Evolutionary conservation across 805 yeast genomes (phyloP), one percentile per base, ranked within the genome.

Genomic region (Saturnispora diversa): DNA sequence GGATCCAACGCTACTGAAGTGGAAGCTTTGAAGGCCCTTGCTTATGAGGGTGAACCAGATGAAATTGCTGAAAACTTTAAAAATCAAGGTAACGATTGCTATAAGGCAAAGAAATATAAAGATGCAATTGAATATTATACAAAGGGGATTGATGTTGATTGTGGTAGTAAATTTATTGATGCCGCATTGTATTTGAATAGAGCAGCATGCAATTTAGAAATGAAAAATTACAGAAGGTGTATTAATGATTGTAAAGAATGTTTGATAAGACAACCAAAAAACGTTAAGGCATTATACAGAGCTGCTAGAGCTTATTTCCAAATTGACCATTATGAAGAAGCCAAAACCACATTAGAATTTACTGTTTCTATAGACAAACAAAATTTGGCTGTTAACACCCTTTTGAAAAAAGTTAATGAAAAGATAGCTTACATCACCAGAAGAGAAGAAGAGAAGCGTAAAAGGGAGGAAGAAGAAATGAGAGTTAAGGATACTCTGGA

Each of bases 21-120:
- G 13, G 97, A 90, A 55, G 98, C 98, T 0, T 68, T 92, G 43
- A 81, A 80, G 55, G 90, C 95, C 5, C 66, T 92, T 50, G 95
- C 94, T 0, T 87, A 85, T 55, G 98, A 92, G 37, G 98, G 97
- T 33, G 95, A 86, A 47, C 96, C 97, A 0, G 79, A 82, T 52
- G 98, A 92, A 54, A 68, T 87, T 26, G 97, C 97, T 4, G 69
- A 75, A 19, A 88, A 87, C 54, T 92, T 88, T 66, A 86, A 87
- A 48, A 79, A 74, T 45, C 97, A 90, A 56, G 99, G 98, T 5
- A 92, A 94, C 58, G 97, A 86, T 12, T 73, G 84, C 44, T 92
- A 71, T 63, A 80, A 75, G 56, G 65, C 65, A 8, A 84, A 80
- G 51, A 75, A 79, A 51, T 92, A 73, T 62, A 70, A 74, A 42